These are phyloP conservation scores for Myriosclerotinia duriaeana DNA, from an alignment of 2,329 filamentous ascomycete species.

Conservation along the genomic window DNA sequence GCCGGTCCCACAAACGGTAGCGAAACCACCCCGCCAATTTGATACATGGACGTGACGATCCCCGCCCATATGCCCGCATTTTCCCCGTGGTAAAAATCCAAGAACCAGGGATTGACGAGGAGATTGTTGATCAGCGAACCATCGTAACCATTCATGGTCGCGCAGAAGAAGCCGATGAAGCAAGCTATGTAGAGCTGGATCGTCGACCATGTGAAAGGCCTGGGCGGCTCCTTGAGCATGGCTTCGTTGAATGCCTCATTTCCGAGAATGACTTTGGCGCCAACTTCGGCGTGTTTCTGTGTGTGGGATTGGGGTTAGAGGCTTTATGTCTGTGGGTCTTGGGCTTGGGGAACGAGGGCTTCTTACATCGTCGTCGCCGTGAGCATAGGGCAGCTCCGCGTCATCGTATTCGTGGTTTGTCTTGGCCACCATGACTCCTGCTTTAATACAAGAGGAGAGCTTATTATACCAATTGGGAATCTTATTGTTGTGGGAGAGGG, in stretches of 20 bases:
- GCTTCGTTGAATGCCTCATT: slow-evolving; percentile 57
- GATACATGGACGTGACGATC: slow-evolving; percentile 53
- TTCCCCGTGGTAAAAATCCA: slow-evolving; percentile 44
- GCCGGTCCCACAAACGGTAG: slow-evolving; percentile 49
- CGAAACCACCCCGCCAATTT: slow-evolving; percentile 51
- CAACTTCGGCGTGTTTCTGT: slow-evolving; percentile 39
- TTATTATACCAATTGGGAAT: neutral
- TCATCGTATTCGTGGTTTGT: neutral
- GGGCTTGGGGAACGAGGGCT: too few species aligned
- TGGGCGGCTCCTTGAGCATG: slow-evolving; percentile 52
- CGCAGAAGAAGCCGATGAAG: slow-evolving; percentile 51
- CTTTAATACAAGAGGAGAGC: neutral
- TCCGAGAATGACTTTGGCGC: slow-evolving; percentile 49
- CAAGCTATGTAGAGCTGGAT: slow-evolving; percentile 48
- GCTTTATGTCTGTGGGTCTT: too few species aligned
- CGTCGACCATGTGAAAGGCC: slow-evolving; percentile 44
- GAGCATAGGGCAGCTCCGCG: slow-evolving; percentile 1
- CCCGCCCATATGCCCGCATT: slow-evolving; percentile 51
- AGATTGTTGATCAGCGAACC: slow-evolving; percentile 52
- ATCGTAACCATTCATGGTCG: slow-evolving; percentile 55
- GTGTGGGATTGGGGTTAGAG: neutral
- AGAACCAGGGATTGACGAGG: slow-evolving; percentile 46
- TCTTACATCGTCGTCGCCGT: slow-evolving; percentile 26
- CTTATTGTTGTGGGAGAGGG: neutral
- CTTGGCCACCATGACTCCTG: slow-evolving; percentile 16